Conservation (phyloP, 768 basidiomycete genomes). For the Phaeolepiota aurea region DNA sequence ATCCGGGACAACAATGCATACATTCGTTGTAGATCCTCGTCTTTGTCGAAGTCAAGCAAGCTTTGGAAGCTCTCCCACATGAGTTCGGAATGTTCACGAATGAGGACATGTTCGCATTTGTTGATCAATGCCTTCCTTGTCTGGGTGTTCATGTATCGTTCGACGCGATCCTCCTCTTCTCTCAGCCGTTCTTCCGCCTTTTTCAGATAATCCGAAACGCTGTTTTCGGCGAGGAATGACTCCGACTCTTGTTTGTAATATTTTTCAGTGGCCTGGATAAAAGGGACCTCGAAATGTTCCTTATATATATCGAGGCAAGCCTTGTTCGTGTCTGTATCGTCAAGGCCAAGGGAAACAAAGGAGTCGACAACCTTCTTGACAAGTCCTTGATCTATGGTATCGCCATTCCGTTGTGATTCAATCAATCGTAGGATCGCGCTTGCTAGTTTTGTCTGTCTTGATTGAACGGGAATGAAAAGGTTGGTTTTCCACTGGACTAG, state of each 20-base stretch:
- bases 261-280: conserved; percentile 80
- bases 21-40: conserved; percentile 93
- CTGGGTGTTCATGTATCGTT: conserved; percentile 84
- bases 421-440: conserved; percentile 84
- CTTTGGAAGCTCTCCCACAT: conserved; percentile 94
- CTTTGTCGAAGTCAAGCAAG: conserved; percentile 87
- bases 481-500: conserved; percentile 94
- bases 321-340: conserved; percentile 88
- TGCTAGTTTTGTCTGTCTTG: conserved; percentile 73
- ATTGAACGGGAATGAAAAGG: conserved; percentile 85
- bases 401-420: conserved; percentile 90
- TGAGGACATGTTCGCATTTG: conserved; percentile 89
- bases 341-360: conserved; percentile 89
- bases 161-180: conserved; percentile 94
- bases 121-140: conserved; percentile 75
- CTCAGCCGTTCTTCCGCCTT: conserved; percentile 88
- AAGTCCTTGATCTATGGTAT: conserved; percentile 85
- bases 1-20: conserved; percentile 89
- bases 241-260: conserved; percentile 93
- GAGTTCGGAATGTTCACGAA: conserved; percentile 72
- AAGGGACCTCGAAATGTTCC: conserved; percentile 83
- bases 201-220: conserved; percentile 89
- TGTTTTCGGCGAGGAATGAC: conserved; percentile 81
- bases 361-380: conserved; percentile 94
- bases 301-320: conserved; percentile 91